Conservation (phyloP, 2,329 filamentous ascomycete species). For the Fusarium sarcochroum region DNA sequence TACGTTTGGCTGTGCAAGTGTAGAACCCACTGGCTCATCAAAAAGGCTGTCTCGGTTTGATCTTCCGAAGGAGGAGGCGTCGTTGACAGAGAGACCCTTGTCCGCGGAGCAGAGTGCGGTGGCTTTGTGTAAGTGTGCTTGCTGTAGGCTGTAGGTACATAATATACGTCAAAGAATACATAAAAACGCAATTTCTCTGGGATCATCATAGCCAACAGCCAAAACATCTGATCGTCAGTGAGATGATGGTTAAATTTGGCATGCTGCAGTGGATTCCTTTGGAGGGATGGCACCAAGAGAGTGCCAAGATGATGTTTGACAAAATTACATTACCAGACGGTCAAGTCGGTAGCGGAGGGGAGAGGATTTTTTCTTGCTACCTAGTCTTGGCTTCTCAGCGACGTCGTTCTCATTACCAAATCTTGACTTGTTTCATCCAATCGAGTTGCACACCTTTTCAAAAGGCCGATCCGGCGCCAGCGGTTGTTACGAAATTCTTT, state of each 20-base stretch:
- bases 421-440: slow-evolving; percentile 50
- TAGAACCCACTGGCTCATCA: slow-evolving; percentile 18
- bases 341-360: slow-evolving; percentile 5
- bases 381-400: slow-evolving; percentile 43
- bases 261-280: slow-evolving; percentile 16
- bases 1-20: slow-evolving; percentile 27
- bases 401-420: slow-evolving; percentile 57
- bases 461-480: slow-evolving; percentile 43
- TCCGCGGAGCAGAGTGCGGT: slow-evolving; percentile 31
- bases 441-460: slow-evolving; percentile 44
- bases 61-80: slow-evolving; percentile 20
- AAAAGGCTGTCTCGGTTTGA: slow-evolving; percentile 19
- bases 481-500: slow-evolving; percentile 34
- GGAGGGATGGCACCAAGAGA: slow-evolving; percentile 3
- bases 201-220: slow-evolving; percentile 4
- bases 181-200: slow-evolving; percentile 27
- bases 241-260: slow-evolving; percentile 33
- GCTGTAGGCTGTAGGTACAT: neutral
- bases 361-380: slow-evolving; percentile 31
- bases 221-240: slow-evolving; percentile 30
- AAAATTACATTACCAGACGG: slow-evolving; percentile 37
- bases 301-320: slow-evolving; percentile 19
- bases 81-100: slow-evolving; percentile 31
- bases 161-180: slow-evolving; percentile 33
- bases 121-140: slow-evolving; percentile 17